These are phyloP conservation scores for Colletotrichum liaoningense DNA, from an alignment of 2,329 filamentous ascomycete genomes.

Conservation along the genomic window DNA sequence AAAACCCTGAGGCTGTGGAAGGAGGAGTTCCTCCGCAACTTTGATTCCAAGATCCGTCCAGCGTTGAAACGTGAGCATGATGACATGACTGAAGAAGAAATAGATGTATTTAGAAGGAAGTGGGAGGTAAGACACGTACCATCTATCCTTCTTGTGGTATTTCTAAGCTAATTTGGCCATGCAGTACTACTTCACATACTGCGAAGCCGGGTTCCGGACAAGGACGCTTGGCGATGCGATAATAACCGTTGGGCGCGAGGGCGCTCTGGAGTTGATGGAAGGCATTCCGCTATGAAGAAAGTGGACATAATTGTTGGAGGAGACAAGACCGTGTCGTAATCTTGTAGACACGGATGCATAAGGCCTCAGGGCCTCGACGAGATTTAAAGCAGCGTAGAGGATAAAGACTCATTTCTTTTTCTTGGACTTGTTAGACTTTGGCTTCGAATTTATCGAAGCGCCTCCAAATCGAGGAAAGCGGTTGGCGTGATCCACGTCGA, in stretches of 20 bases:
- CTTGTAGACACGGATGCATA: not conserved
- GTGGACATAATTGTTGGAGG: not conserved
- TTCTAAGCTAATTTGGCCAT: conserved; percentile 28
- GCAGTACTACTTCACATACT: conserved; percentile 81
- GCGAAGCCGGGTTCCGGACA: conserved; percentile 77
- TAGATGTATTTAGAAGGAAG: conserved; percentile 76
- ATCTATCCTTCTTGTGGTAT: not conserved
- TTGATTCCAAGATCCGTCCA: conserved; percentile 69
- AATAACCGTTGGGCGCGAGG: conserved; percentile 75
- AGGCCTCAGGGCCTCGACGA: not conserved
- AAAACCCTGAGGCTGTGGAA: conserved; percentile 77
- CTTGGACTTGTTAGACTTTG: conserved; percentile 54
- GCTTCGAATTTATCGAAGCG: conserved; percentile 41
- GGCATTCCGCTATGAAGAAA: conserved; percentile 70
- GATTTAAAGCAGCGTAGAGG: not conserved
- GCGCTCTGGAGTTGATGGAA: conserved; percentile 75
- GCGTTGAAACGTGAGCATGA: conserved; percentile 69
- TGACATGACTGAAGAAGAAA: conserved; percentile 68
- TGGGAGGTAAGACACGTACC: conserved; percentile 67
- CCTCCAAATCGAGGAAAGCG: conserved; percentile 60
- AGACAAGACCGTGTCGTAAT: not conserved
- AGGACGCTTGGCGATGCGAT: conserved; percentile 81
- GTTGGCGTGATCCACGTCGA: conserved; percentile 83
- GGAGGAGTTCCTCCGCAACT: conserved; percentile 73
- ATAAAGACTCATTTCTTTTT: conserved; percentile 51